A percentile compares a stretch with the other conserved stretches of the same genome.
phyloP scores from a whole-genome alignment of 176 grass and related monocot species.

The Pontederia paniculata region DNA sequence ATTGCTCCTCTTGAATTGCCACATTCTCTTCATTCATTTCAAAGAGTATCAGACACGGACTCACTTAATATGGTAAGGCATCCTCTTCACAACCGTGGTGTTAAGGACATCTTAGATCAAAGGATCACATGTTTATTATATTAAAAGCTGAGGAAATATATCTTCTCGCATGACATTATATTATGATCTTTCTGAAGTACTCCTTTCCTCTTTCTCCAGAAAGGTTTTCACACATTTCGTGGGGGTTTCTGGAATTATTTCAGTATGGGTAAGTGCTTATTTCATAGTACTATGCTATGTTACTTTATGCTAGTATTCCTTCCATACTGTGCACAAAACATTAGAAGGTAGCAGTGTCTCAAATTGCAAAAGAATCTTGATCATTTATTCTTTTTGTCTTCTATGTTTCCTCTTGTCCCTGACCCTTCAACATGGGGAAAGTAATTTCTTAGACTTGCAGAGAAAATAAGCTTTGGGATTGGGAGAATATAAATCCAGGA shows the following conservation, averaged over 20 bases:
- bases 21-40: constrained; percentile 76
- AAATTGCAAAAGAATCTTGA: no score
- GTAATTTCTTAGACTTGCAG: no score
- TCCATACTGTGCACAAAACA: no score
- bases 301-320: no score
- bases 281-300: constrained; percentile 5
- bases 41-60: constrained; percentile 51
- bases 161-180: constrained; percentile 10
- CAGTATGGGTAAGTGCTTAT: constrained; percentile 61
- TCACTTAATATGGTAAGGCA: constrained; percentile 62
- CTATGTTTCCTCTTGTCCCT: no score
- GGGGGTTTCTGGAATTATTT: constrained; percentile 99
- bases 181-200: neutral
- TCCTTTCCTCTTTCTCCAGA: constrained; percentile 43
- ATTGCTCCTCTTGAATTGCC: constrained; percentile 83
- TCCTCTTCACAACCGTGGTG: neutral
- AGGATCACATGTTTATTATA: no score
- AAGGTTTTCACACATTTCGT: constrained; percentile 75
- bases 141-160: no score
- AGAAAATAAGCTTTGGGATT: no score
- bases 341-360: neutral
- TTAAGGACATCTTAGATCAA: no score
- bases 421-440: no score
- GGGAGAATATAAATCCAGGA: no score
- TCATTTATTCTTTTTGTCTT: no score